phyloP scores from a whole-genome alignment of 495 filamentous ascomycete species.

The Annulohypoxylon stygium region DNA sequence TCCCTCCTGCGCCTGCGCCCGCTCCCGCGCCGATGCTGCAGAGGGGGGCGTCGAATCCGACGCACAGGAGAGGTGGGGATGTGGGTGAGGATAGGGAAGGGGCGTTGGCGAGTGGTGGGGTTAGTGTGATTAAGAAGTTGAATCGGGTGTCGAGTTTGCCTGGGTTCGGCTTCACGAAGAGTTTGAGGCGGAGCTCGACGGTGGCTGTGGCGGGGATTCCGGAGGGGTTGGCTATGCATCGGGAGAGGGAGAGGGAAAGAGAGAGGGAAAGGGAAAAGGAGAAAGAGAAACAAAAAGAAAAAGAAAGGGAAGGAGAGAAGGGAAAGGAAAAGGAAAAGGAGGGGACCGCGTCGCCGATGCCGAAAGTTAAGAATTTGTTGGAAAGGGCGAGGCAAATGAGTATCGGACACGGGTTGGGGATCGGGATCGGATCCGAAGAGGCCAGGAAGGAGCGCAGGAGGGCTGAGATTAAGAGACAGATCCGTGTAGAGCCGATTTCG shows the following conservation, averaged over 20 bases:
- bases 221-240: neutral
- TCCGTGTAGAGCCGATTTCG: constrained; percentile 24
- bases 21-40: neutral
- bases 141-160: constrained; percentile 31
- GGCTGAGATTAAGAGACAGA: constrained; percentile 45
- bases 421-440: constrained; percentile 40
- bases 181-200: neutral
- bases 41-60: neutral
- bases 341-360: constrained; percentile 4
- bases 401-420: constrained; percentile 24
- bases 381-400: constrained; percentile 43
- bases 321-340: neutral
- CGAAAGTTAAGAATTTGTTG: constrained; percentile 41
- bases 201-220: neutral
- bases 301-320: neutral
- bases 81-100: neutral
- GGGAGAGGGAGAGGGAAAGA: neutral
- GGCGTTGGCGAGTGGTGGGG: neutral
- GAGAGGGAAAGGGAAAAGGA: constrained; percentile 5
- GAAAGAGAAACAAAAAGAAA: neutral
- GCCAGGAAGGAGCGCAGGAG: constrained; percentile 42
- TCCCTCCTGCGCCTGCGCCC: constrained; percentile 11
- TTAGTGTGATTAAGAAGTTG: constrained; percentile 8
- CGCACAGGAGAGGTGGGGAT: neutral
- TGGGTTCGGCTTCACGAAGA: constrained; percentile 18